Evolutionary conservation across 345 rosid genomes (phyloP), one percentile per base, ranked within the genome.

Genomic region (Eucalyptus tenuipes): DNA sequence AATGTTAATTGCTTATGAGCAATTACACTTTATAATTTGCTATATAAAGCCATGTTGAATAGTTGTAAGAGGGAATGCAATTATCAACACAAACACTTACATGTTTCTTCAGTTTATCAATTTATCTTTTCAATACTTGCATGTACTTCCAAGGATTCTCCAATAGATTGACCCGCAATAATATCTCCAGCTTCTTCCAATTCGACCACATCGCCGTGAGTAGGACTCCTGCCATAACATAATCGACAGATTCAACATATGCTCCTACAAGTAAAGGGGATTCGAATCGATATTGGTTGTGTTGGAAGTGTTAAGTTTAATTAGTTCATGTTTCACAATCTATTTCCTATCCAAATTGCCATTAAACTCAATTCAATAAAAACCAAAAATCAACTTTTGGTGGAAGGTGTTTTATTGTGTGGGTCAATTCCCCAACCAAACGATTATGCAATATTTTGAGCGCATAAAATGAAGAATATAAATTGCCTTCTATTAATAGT

Each of bases 221-320:
- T 20, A 53, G 10, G n/a, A 86, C 50, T 85, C 9, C 13, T 31
- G 0, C 20, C 45, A 50, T 8, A 50, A 50, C 53, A 50, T 50
- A 16, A 50, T 50, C 0, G 0, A 50, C 2, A 6, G 8, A 6
- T 50, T 50, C 53, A 0, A 50, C 1, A 50, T 3, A 1, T 50
- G 0, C 53, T 16, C 53, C 0, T 50, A 6, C 20, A 16, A 50
- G 53, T 50, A 0, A 50, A 16, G 53, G 20, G 2, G 53, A 50
- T 16, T 16, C 3, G 2, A 50, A 6, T 50, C 1, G 8, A 50
- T 50, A 50, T 50, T 3, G 4, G 8, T 50, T 50, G 53, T 50
- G 53, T 50, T 50, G 0, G 53, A 50, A 50, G 16, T 50, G 8
- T 50, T 50, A 0, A 50, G 53, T 50, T 50, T 16, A 50, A 50